phyloP scores from a whole-genome alignment of 257 asterid species.

The Dorcoceras hygrometricum region DNA sequence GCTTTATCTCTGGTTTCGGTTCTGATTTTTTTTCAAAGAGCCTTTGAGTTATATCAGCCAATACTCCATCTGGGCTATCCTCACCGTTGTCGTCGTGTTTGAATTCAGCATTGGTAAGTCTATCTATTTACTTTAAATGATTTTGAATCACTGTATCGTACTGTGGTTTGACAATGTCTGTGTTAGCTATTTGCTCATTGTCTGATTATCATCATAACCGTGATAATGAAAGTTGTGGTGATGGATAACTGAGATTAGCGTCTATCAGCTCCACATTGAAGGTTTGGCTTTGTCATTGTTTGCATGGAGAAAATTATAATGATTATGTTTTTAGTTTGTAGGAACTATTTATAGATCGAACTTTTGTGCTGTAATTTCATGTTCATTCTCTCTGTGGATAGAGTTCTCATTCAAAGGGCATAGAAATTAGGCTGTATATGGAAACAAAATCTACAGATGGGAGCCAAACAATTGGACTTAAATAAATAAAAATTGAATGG shows the following conservation, averaged over 20 bases:
- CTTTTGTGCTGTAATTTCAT: background rate
- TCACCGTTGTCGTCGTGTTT: conserved; percentile 24
- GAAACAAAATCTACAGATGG: background rate
- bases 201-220: background rate
- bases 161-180: background rate
- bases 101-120: conserved; percentile 45
- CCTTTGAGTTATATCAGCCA: conserved; percentile 39
- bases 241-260: background rate
- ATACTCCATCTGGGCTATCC: conserved; percentile 27
- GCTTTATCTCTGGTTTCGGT: conserved; percentile 43
- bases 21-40: conserved; percentile 48
- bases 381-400: background rate
- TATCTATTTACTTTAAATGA: background rate
- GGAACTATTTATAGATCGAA: background rate
- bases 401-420: background rate
- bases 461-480: background rate
- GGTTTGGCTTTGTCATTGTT: too few relatives aligned
- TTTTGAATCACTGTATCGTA: background rate
- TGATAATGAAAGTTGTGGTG: background rate
- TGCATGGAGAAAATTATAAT: too few relatives aligned
- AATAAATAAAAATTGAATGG: background rate
- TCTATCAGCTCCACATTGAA: background rate
- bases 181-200: background rate
- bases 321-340: background rate
- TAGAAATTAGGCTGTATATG: background rate